These are phyloP conservation scores for Alnus glutinosa DNA, from an alignment of 306 rosid species.

Conservation along the genomic window DNA sequence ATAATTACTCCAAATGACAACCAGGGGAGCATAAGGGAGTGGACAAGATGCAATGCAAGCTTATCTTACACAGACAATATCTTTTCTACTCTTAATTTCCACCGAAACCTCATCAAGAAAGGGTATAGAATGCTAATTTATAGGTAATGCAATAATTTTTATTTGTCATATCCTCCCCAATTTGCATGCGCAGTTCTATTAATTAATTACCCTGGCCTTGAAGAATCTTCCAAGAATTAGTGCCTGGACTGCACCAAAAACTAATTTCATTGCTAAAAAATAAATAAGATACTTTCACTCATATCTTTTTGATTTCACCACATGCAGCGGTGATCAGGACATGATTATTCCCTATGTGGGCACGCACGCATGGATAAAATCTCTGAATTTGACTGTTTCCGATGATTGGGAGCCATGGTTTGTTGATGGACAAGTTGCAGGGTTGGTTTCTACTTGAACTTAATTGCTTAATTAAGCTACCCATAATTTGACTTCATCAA, in stretches of 20 bases:
- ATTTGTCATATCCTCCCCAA: not conserved
- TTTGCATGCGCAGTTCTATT: no score
- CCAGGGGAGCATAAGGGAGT: slow-evolving; percentile 33
- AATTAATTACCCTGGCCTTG: no score
- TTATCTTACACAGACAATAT: not conserved
- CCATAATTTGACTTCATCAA: no score
- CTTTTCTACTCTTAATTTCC: not conserved
- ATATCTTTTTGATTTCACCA: not conserved
- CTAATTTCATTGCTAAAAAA: not conserved
- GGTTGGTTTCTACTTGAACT: slow-evolving; percentile 28
- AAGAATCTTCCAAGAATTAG: no score
- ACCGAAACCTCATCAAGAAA: slow-evolving; percentile 1
- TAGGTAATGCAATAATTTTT: slow-evolving; percentile 12
- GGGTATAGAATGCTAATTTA: slow-evolving; percentile 19
- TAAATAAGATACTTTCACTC: no score
- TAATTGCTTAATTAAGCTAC: no score
- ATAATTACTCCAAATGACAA: not conserved
- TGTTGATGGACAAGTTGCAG: slow-evolving; percentile 42
- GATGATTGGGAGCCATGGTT: slow-evolving; percentile 50
- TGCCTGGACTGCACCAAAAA: not conserved
- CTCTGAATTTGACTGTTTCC: slow-evolving; percentile 32
- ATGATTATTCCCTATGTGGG: slow-evolving; percentile 31
- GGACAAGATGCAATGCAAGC: slow-evolving; percentile 32
- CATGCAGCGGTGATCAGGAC: slow-evolving; percentile 48
- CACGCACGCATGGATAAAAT: slow-evolving; percentile 40